Evolutionary conservation across 306 rosid species (phyloP).

Genomic region (Glycine tomentella): DNA sequence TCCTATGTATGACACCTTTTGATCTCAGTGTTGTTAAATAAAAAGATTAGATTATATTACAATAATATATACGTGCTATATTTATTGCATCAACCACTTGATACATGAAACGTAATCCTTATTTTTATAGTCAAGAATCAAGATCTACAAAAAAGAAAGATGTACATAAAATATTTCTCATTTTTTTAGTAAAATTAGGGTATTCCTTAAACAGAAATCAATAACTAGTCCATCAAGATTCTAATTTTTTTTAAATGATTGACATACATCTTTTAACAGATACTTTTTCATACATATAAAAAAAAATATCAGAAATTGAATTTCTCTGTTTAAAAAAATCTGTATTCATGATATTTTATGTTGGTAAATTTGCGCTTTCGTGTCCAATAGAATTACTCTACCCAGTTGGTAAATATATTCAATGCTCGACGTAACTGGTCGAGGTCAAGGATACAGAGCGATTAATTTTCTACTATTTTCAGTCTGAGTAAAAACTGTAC

Average conservation of each 20-base stretch:
- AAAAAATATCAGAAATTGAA: too few relatives aligned
- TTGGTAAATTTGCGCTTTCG: background rate
- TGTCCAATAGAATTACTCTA: background rate
- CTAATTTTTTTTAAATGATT: background rate
- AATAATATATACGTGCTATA: background rate
- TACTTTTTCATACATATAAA: background rate
- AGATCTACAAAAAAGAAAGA: background rate
- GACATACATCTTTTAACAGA: background rate
- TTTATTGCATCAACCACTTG: background rate
- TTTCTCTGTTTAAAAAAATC: too few relatives aligned
- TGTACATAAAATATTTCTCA: background rate
- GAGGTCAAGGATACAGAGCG: constrained; percentile 15
- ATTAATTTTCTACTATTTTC: constrained; percentile 2
- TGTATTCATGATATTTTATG: too few relatives aligned
- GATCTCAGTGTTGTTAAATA: background rate
- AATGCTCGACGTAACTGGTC: constrained; percentile 9
- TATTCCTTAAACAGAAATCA: too few relatives aligned
- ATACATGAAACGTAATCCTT: background rate
- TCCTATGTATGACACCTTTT: background rate
- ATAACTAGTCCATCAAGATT: background rate
- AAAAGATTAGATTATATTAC: background rate
- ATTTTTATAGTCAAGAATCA: background rate
- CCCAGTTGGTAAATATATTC: background rate
- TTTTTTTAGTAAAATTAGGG: background rate
- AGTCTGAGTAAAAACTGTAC: constrained; percentile 21